A percentile compares a stretch with the other conserved stretches of the same genome.
Evolutionary conservation across 768 basidiomycete genomes (phyloP).

Genomic region (Tulasnella sp.): DNA sequence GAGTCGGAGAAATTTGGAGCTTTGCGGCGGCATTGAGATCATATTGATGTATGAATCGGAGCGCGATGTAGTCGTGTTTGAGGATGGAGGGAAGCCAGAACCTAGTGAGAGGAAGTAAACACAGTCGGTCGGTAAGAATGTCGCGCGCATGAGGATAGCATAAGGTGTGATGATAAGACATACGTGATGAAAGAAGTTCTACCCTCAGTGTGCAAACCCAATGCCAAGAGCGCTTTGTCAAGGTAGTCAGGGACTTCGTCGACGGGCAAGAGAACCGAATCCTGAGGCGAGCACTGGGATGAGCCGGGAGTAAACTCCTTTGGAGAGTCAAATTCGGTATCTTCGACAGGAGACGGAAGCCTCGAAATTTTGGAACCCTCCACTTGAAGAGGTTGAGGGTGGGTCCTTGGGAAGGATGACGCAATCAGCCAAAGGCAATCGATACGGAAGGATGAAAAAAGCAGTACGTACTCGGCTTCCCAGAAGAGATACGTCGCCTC

Average conservation of each 20-base stretch:
- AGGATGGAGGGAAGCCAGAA: conserved; percentile 54
- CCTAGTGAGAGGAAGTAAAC: conserved; percentile 34
- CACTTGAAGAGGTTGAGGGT: background rate
- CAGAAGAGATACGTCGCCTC: background rate
- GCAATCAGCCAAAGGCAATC: background rate
- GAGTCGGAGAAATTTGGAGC: background rate
- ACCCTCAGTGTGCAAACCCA: background rate
- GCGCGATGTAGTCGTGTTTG: conserved; percentile 49
- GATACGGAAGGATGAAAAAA: background rate
- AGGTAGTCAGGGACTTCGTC: background rate
- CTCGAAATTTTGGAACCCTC: background rate
- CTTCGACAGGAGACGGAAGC: background rate
- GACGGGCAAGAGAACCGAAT: background rate
- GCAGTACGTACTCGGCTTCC: background rate
- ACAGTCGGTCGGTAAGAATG: background rate
- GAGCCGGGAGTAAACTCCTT: background rate
- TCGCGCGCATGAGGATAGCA: too few species aligned
- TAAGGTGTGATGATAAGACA: background rate
- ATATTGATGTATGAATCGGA: conserved; percentile 46
- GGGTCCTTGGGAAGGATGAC: background rate
- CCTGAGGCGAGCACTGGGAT: background rate
- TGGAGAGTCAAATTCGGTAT: background rate
- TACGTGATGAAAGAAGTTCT: conserved; percentile 7
- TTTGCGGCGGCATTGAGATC: background rate
- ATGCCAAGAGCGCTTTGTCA: background rate